These are phyloP conservation scores for Xylariaceae sp. DNA, from an alignment of 2,329 filamentous ascomycete species.

Conservation along the genomic window DNA sequence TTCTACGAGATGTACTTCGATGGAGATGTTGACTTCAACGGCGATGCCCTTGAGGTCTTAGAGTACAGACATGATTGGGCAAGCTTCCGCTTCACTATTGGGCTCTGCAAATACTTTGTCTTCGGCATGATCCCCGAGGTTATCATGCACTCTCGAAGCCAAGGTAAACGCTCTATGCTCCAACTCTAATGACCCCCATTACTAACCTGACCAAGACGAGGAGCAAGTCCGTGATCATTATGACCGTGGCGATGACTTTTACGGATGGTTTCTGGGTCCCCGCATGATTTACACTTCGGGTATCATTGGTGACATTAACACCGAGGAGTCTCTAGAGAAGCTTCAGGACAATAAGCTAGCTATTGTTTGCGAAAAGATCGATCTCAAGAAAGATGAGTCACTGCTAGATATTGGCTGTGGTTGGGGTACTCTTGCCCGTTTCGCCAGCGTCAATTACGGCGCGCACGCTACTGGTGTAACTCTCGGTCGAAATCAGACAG, in stretches of 20 bases:
- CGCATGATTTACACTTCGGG: slow-evolving; percentile 99
- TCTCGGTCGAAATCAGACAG: slow-evolving; percentile 93
- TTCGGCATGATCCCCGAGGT: slow-evolving; percentile 87
- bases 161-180: slow-evolving; percentile 60
- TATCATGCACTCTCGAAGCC: slow-evolving; percentile 88
- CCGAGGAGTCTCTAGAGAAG: slow-evolving; percentile 90
- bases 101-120: slow-evolving; percentile 87
- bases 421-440: slow-evolving; percentile 95
- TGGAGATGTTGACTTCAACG: slow-evolving; percentile 93
- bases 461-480: slow-evolving; percentile 88
- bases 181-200: background rate
- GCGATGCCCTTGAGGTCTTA: slow-evolving; percentile 84
- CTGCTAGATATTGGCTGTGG: slow-evolving; percentile 96
- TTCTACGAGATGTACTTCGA: slow-evolving; percentile 99
- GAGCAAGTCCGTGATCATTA: slow-evolving; percentile 98
- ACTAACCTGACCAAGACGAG: slow-evolving; percentile 67
- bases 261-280: slow-evolving; percentile 96
- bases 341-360: slow-evolving; percentile 97
- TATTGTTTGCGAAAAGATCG: slow-evolving; percentile 95
- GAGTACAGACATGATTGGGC: slow-evolving; percentile 98
- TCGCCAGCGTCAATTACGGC: slow-evolving; percentile 90
- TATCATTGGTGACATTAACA: slow-evolving; percentile 84
- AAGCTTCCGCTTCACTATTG: slow-evolving; percentile 86
- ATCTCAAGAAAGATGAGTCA: slow-evolving; percentile 77
- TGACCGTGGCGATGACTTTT: slow-evolving; percentile 97